Conservation (phyloP, 2,329 filamentous ascomycete species). For the Colletotrichum lupini region DNA sequence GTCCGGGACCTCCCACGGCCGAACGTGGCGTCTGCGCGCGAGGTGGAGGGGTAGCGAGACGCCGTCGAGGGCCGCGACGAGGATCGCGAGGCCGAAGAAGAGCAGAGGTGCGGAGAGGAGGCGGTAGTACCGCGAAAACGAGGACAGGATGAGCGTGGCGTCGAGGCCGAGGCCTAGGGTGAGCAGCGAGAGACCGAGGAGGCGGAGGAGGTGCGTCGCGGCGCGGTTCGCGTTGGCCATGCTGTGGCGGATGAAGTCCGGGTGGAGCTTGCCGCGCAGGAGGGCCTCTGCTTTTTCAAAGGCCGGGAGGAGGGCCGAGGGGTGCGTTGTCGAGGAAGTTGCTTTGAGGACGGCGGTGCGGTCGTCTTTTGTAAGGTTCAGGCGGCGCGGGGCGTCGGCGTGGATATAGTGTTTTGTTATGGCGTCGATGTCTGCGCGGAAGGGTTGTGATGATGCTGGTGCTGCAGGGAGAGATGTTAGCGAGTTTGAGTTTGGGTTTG, state of each 20-base stretch:
- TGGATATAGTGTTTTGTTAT: conserved; percentile 53
- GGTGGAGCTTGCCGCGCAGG: conserved; percentile 50
- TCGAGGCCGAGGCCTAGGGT: conserved; percentile 44
- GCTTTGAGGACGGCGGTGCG: conserved; percentile 52
- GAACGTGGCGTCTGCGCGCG: conserved; percentile 45
- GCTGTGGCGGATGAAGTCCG: conserved; percentile 52
- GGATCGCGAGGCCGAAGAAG: conserved; percentile 47
- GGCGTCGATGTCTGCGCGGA: conserved; percentile 51
- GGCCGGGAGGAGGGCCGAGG: conserved; percentile 53
- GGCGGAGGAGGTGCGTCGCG: conserved; percentile 44
- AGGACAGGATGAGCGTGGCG: conserved; percentile 46
- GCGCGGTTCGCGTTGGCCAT: conserved; percentile 51
- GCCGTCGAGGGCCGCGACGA: conserved; percentile 48
- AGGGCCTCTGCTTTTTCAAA: conserved; percentile 49
- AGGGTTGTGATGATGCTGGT: conserved; percentile 46
- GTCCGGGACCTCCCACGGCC: conserved; percentile 51
- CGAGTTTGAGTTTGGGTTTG: neutral
- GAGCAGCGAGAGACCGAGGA: conserved; percentile 38
- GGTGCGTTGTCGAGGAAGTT: conserved; percentile 55
- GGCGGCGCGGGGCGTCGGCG: conserved; percentile 45
- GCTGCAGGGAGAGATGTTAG: neutral
- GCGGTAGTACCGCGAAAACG: conserved; percentile 41
- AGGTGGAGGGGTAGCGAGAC: conserved; percentile 50
- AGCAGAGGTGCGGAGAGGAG: conserved; percentile 45
- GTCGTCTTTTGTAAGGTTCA: conserved; percentile 51